Evolutionary conservation across 495 filamentous ascomycete species (phyloP), one percentile per base, ranked within the genome.

Genomic region (Schizothecium vesticola): DNA sequence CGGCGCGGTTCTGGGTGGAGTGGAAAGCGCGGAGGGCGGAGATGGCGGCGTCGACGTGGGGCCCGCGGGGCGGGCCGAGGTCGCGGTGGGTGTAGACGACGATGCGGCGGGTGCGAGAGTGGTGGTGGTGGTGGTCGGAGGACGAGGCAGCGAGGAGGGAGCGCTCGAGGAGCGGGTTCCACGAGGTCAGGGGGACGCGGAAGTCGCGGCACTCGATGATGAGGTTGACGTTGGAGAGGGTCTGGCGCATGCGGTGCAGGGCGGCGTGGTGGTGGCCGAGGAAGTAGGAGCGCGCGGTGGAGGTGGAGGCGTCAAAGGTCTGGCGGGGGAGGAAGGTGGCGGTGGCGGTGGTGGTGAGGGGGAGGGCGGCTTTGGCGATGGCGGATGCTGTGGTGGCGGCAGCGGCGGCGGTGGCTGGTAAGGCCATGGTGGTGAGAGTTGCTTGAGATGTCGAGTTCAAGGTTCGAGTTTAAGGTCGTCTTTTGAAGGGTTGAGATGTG

Each of bases 181-280:
- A 85, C 0, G 92, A 94, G 0, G 92, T 92, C 4, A 97, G 77
- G 3, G 95, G 95, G 8, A 96, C 87, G 51, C 95, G 90, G 75
- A 92, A 94, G 80, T 99, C 95, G 63, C 95, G 91, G 79, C 94
- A 97, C 79, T 99, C 95, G 66, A 99, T 87, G 61, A 99, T 87
- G 59, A 98, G 89, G 70, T 93, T 91, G 66, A 97, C 91, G 60
- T 87, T 85, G 58, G 87, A 87, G 59, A 99, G 86, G 80, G 90
- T 84, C 66, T 87, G 88, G 78, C 91, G 91, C 91, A 99, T 98
- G 76, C 90, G 89, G 22, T 81, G 81, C 23, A 98, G 82, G n/a
- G 91, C 95, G 43, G 90, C 83, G 58, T 85, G 84, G 82, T 99
- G 95, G 77, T 99, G 95, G 66, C 95, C 95, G n/a, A 98, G 87